Evolutionary conservation across 2,329 filamentous ascomycete species (phyloP), one percentile per base, ranked within the genome.

Genomic region (Sordariomycetes sp.): DNA sequence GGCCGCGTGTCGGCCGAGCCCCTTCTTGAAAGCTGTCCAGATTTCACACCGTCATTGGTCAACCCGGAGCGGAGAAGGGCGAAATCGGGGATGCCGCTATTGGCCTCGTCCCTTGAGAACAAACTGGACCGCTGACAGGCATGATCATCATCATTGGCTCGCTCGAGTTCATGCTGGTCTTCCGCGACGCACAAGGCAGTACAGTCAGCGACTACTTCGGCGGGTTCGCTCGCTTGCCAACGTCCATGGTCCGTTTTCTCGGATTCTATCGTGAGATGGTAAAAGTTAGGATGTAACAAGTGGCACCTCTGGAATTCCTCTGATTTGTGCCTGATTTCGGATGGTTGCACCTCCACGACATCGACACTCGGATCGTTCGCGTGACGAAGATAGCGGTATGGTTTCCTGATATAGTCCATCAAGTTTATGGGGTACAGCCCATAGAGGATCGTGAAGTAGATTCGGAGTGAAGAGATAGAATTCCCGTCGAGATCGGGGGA

Each of bases 361-460:
- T 90, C 85, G 1, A 84, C 79, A 54, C 84, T 82, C 4, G 80
- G 76, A 35, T 84, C 86, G 61, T 89, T 82, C 48, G 86, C 82
- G 64, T 87, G 85, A 53, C 89, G 84, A 10, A 94, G 74, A 65
- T 87, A 92, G 61, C 86, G 82, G 62, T 90, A 83, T 2, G 89
- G 88, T 65, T 92, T 92, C 58, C 88, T 81, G 60, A 94, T 86
- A 66, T 92, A 94, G 68, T 86, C 86, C 81, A 90, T 87, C 63
- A 94, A 90, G 66, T 92, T 92, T 65, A 92, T 81, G 1, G 89
- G 89, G 61, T 92, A 94, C 4, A 94, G 72, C 0, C 89, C 89
- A 63, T 94, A 94, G 0, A 94, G 75, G 28, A 90, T 85, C 2
- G 87, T 91, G 64, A 90, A 94, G 68, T 89, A 91, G 62, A 85